A percentile compares a stretch with the other conserved stretches of the same genome.
Evolutionary conservation across 495 filamentous ascomycete species (phyloP).

Genomic region (Penicillium taxi): DNA sequence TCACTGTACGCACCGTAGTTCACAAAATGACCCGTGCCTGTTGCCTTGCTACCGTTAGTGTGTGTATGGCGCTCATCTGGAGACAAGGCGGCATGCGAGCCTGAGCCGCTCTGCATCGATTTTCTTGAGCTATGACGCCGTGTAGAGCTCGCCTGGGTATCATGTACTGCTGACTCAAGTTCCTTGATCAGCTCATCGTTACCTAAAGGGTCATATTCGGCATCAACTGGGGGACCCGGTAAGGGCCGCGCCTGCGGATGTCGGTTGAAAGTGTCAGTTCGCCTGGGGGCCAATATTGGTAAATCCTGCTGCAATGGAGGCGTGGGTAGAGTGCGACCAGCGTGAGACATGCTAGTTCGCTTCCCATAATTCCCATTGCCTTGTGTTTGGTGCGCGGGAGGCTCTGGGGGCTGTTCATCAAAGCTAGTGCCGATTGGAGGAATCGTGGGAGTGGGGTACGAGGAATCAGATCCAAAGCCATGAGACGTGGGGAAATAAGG

Average conservation of each 20-base stretch:
- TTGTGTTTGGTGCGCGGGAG: conserved; percentile 36
- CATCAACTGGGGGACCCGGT: conserved; percentile 48
- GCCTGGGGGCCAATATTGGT: conserved; percentile 38
- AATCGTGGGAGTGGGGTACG: conserved; percentile 22
- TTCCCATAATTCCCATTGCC: conserved; percentile 23
- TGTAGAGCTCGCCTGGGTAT: conserved; percentile 21
- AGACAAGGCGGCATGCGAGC: conserved; percentile 19
- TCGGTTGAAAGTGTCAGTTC: conserved; percentile 46
- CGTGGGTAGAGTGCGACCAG: conserved; percentile 34
- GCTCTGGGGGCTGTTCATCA: conserved; percentile 40
- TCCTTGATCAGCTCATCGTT: conserved; percentile 42
- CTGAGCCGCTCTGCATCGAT: conserved; percentile 16
- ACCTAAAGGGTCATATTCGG: conserved; percentile 24
- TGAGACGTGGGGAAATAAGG: conserved; percentile 21
- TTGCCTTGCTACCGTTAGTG: conserved; percentile 44
- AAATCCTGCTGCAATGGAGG: conserved; percentile 37
- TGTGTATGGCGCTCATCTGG: conserved; percentile 41
- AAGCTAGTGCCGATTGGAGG: conserved; percentile 17
- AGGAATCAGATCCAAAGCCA: conserved; percentile 23
- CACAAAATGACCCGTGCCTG: conserved; percentile 36
- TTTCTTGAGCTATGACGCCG: conserved; percentile 20
- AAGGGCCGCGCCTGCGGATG: conserved; percentile 55
- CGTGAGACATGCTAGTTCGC: conserved; percentile 27
- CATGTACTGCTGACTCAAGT: conserved; percentile 40
- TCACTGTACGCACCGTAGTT: conserved; percentile 54